Percentiles rank a stretch among this genome's conserved stretches.
Evolutionary conservation across 176 grass and related monocot species (phyloP).

Genomic region (Elymus sibiricus): DNA sequence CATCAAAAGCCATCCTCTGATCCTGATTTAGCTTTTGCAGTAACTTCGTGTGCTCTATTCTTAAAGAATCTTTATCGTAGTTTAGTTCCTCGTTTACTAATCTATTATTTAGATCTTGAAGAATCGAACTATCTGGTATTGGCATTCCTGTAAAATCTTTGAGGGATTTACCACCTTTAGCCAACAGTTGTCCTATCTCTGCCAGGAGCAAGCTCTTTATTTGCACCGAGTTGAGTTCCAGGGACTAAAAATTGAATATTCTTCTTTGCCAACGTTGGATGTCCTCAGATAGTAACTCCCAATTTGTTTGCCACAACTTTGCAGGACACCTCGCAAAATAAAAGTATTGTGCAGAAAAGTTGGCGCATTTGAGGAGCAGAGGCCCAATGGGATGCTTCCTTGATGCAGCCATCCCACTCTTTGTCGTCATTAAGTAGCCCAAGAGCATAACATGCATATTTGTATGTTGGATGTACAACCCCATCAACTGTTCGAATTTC

Average conservation of each 20-base stretch:
- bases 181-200: too few species aligned
- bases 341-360: conserved; percentile 20
- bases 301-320: background rate
- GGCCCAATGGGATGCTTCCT: background rate
- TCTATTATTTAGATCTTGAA: background rate
- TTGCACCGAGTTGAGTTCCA: background rate
- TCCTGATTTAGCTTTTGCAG: background rate
- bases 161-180: background rate
- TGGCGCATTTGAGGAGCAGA: conserved; percentile 7
- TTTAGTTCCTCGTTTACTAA: conserved; percentile 19
- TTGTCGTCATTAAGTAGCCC: too few species aligned
- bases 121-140: background rate
- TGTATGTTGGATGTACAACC: too few species aligned
- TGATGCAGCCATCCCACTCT: too few species aligned
- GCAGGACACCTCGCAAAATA: background rate
- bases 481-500: background rate
- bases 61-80: background rate
- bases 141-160: background rate
- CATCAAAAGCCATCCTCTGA: background rate
- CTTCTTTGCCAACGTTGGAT: background rate
- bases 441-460: too few species aligned
- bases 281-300: conserved; percentile 20
- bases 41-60: background rate
- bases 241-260: background rate
- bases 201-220: background rate